These are phyloP conservation scores for Globisporangium camurandrum DNA, from an alignment of 352 stramenopile species.

Conservation along the genomic window DNA sequence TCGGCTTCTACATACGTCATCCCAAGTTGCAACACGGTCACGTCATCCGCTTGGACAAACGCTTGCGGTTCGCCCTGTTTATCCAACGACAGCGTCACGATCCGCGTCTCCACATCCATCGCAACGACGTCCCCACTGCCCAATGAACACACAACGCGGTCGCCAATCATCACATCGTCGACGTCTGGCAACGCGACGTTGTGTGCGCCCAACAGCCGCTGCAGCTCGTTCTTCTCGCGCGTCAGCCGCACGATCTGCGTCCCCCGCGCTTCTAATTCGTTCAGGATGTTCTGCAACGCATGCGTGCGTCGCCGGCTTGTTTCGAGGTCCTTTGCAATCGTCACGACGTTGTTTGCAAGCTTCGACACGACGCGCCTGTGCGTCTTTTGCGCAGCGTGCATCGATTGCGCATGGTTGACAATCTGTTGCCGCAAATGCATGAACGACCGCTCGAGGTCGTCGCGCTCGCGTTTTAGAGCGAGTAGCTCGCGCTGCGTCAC, in stretches of 20 bases:
- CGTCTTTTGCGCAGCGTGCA: conserved; percentile 67
- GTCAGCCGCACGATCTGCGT: conserved; percentile 42
- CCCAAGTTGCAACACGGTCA: conserved; percentile 45
- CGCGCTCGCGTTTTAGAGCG: conserved; percentile 59
- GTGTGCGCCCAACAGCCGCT: conserved; percentile 36
- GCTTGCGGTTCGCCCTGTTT: conserved; percentile 27
- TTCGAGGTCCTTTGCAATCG: conserved; percentile 48
- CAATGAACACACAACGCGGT: conserved; percentile 43
- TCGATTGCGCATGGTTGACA: conserved; percentile 54
- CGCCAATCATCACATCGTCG: conserved; percentile 54
- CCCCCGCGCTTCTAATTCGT: conserved; percentile 55
- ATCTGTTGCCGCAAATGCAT: conserved; percentile 57
- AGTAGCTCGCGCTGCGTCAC: conserved; percentile 67
- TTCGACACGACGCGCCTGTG: conserved; percentile 48
- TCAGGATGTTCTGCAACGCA: conserved; percentile 77
- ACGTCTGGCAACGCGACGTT: conserved; percentile 39
- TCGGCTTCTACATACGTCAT: conserved; percentile 46
- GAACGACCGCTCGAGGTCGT: conserved; percentile 70
- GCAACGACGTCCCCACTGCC: conserved; percentile 32
- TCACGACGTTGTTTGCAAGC: conserved; percentile 33
- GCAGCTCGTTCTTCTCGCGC: conserved; percentile 57
- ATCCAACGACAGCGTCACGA: conserved; percentile 38
- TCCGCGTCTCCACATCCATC: conserved; percentile 31
- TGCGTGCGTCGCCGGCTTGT: conserved; percentile 64
- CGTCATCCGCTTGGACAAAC: conserved; percentile 51